Conservation (phyloP, 352 stramenopile genomes). For the Phytopythium oedochilum region DNA sequence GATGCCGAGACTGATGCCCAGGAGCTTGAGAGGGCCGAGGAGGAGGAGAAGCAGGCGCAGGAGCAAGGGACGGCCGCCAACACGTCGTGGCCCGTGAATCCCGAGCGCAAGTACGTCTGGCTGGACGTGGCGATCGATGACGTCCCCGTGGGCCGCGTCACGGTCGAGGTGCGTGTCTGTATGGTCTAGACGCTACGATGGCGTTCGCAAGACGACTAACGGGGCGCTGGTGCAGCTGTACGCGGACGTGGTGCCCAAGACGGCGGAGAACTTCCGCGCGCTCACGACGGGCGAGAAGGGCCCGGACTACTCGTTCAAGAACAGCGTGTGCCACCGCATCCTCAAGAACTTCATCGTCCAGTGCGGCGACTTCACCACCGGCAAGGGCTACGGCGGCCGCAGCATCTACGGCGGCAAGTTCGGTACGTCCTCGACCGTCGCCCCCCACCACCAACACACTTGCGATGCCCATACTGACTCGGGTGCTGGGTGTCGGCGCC, state of each 20-base stretch:
- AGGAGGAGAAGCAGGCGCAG: slow-evolving; percentile 5
- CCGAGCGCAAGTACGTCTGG: slow-evolving; percentile 81
- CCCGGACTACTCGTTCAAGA: slow-evolving; percentile 94
- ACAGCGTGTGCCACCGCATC: slow-evolving; percentile 96
- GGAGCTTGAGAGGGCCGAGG: slow-evolving; percentile 4
- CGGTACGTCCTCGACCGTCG: slow-evolving; percentile 10
- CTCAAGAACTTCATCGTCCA: slow-evolving; percentile 99
- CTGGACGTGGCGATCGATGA: slow-evolving; percentile 81
- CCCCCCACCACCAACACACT: not conserved
- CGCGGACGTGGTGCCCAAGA: slow-evolving; percentile 95
- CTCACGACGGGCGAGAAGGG: slow-evolving; percentile 96
- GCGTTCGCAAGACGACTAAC: too few species aligned
- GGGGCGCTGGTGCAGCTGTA: too few species aligned
- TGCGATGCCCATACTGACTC: not conserved
- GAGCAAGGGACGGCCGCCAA: slow-evolving; percentile 11
- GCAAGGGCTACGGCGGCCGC: slow-evolving; percentile 93
- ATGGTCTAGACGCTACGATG: too few species aligned
- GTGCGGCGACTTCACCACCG: slow-evolving; percentile 92
- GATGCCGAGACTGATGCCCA: not conserved
- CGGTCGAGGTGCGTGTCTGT: slow-evolving; percentile 39
- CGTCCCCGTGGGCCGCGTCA: slow-evolving; percentile 62
- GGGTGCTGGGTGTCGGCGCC: not conserved
- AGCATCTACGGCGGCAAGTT: slow-evolving; percentile 98
- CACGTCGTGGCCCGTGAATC: slow-evolving; percentile 42
- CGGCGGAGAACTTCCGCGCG: slow-evolving; percentile 96